Evolutionary conservation across 192 early-diverging fungal species (phyloP).

Genomic region (Funneliformis mosseae): DNA sequence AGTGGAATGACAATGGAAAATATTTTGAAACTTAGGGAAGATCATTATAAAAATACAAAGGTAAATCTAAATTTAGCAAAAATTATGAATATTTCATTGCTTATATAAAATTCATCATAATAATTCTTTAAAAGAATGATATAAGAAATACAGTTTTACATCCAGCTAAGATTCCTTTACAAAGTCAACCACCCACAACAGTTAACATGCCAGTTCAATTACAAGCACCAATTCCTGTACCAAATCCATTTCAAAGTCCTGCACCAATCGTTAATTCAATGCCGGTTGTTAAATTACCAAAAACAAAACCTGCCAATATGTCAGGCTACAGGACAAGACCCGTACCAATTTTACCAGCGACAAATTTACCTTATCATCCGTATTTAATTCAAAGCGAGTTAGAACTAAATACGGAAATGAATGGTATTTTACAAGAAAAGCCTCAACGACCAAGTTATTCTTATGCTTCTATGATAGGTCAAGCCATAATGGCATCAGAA

Average conservation of each 20-base stretch:
- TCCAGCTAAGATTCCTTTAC: neutral
- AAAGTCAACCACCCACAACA: neutral
- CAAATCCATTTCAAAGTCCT: neutral
- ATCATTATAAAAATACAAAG: neutral
- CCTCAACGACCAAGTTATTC: slow-evolving; percentile 12
- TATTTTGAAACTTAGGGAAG: neutral
- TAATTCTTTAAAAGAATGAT: neutral
- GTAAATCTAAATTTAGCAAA: neutral
- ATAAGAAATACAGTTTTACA: neutral
- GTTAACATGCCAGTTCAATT: neutral
- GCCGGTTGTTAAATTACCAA: neutral
- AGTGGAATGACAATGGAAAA: neutral
- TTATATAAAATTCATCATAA: neutral
- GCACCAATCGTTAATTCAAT: neutral
- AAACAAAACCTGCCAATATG: neutral
- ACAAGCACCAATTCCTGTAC: neutral
- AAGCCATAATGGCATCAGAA: neutral
- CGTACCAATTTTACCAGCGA: neutral
- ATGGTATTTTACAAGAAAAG: neutral
- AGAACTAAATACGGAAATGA: neutral
- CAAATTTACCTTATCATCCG: neutral
- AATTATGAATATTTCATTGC: neutral
- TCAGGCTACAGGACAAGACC: neutral
- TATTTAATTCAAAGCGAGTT: neutral
- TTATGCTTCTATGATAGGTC: slow-evolving; percentile 19